A percentile compares a stretch with the other conserved stretches of the same genome.
Evolutionary conservation across 768 basidiomycete species (phyloP).

Genomic region (Pleurotus citrinopileatus): DNA sequence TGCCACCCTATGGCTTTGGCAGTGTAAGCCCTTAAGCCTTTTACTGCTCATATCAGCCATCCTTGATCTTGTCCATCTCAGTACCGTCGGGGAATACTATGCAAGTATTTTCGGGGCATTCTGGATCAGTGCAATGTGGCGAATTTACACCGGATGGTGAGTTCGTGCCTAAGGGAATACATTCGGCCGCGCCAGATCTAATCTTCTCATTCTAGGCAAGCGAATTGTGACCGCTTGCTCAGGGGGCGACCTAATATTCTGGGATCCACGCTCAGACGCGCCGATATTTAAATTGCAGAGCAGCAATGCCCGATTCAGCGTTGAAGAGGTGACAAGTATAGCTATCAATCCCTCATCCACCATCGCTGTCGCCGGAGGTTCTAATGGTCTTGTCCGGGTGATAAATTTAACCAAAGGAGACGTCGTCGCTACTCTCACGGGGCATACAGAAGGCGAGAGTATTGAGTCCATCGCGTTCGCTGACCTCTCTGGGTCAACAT

Average conservation of each 20-base stretch:
- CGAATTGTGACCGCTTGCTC: conserved; percentile 84
- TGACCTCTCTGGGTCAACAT: conserved; percentile 58
- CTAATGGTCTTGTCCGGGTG: conserved; percentile 81
- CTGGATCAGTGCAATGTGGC: conserved; percentile 79
- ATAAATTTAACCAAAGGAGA: conserved; percentile 87
- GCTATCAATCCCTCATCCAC: conserved; percentile 85
- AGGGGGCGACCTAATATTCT: conserved; percentile 79
- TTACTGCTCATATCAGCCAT: not conserved
- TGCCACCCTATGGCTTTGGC: conserved; percentile 95
- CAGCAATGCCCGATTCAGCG: conserved; percentile 67
- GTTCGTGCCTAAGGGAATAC: conserved; percentile 9
- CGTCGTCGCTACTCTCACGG: conserved; percentile 71
- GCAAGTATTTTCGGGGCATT: conserved; percentile 94
- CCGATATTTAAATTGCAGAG: conserved; percentile 81
- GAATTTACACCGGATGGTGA: conserved; percentile 89
- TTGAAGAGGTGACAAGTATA: conserved; percentile 84
- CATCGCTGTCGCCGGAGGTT: conserved; percentile 88
- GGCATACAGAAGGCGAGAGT: conserved; percentile 85
- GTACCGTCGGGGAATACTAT: conserved; percentile 95
- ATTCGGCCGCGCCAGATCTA: conserved; percentile 5
- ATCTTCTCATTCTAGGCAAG: conserved; percentile 54
- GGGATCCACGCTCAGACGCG: conserved; percentile 82
- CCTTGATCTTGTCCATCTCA: conserved; percentile 25
- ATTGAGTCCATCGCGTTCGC: conserved; percentile 86
- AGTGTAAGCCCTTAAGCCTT: conserved; percentile 55